These are phyloP conservation scores for Lasiodiplodia sp. DNA, from an alignment of 2,329 filamentous ascomycete species.

Conservation along the genomic window DNA sequence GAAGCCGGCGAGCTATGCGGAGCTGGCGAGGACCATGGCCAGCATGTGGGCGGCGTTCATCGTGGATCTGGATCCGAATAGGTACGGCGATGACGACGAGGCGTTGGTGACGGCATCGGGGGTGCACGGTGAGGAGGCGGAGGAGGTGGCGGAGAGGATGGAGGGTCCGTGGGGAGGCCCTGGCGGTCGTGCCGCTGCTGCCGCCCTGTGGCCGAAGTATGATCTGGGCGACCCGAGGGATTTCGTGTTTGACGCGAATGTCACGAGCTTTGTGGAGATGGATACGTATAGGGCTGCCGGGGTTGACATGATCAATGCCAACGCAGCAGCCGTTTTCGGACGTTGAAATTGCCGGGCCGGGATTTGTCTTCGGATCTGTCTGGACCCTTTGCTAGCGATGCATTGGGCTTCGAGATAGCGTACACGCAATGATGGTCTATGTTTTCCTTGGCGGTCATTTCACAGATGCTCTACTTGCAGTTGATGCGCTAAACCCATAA, in stretches of 20 bases:
- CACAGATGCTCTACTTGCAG: not conserved
- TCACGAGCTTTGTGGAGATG: slow-evolving; percentile 48
- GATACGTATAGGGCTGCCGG: slow-evolving; percentile 55
- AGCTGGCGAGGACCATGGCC: slow-evolving; percentile 53
- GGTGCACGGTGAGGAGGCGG: slow-evolving; percentile 32
- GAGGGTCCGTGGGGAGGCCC: not conserved
- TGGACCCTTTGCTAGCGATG: not conserved
- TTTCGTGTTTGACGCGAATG: slow-evolving; percentile 57
- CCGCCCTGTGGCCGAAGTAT: slow-evolving; percentile 52
- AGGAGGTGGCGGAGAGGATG: slow-evolving; percentile 32
- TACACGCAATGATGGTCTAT: not conserved
- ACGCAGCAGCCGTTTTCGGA: slow-evolving; percentile 8
- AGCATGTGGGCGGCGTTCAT: slow-evolving; percentile 56
- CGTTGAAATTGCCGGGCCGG: not conserved
- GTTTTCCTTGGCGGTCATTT: not conserved
- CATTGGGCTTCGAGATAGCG: not conserved
- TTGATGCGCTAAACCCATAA: not conserved
- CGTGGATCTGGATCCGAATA: slow-evolving; percentile 49
- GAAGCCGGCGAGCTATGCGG: slow-evolving; percentile 46
- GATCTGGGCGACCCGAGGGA: slow-evolving; percentile 44
- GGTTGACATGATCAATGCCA: slow-evolving; percentile 51
- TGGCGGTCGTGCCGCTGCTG: not conserved
- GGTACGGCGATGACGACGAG: slow-evolving; percentile 27
- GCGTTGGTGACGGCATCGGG: not conserved
- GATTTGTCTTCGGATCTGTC: not conserved